Percentiles rank a stretch among this genome's conserved stretches.
These are phyloP conservation scores for Aureobasidium sp. DNA, from an alignment of 2,329 filamentous ascomycete genomes.

Conservation along the genomic window DNA sequence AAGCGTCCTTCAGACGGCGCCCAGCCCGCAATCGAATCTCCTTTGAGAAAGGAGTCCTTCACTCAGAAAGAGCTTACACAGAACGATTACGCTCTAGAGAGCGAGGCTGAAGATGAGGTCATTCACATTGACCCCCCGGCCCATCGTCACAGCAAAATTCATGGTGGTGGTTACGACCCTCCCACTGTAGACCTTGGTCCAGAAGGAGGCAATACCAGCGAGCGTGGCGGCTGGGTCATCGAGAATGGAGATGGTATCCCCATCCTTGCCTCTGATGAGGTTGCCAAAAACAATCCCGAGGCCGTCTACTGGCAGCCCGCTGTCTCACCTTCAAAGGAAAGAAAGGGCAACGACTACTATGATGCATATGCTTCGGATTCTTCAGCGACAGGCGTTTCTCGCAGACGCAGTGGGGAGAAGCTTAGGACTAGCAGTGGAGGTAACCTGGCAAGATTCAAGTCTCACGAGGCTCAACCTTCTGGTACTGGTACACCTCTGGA, in stretches of 20 bases:
- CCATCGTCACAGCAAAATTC: slow-evolving; percentile 36
- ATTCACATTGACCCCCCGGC: slow-evolving; percentile 71
- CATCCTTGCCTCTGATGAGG: slow-evolving; percentile 82
- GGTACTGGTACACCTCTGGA: slow-evolving; percentile 62
- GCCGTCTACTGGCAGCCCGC: slow-evolving; percentile 66
- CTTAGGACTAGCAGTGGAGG: slow-evolving; percentile 54
- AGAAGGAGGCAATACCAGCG: slow-evolving; percentile 36
- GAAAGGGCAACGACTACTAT: slow-evolving; percentile 47
- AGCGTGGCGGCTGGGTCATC: slow-evolving; percentile 45
- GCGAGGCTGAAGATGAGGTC: slow-evolving; percentile 47
- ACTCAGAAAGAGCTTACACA: slow-evolving; percentile 20
- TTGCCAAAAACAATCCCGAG: slow-evolving; percentile 68
- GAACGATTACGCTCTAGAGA: slow-evolving; percentile 29
- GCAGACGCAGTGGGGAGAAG: slow-evolving; percentile 46
- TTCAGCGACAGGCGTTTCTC: slow-evolving; percentile 33
- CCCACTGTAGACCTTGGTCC: slow-evolving; percentile 45
- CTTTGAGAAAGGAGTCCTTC: slow-evolving; percentile 41
- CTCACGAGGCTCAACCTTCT: slow-evolving; percentile 41
- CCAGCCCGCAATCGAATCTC: slow-evolving; percentile 30
- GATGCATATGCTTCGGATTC: slow-evolving; percentile 40
- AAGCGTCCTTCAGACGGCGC: slow-evolving; percentile 27
- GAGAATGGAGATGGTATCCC: slow-evolving; percentile 62
- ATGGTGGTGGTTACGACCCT: slow-evolving; percentile 44
- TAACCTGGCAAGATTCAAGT: slow-evolving; percentile 45
- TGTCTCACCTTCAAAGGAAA: slow-evolving; percentile 64